Evolutionary conservation across 352 stramenopile species (phyloP).

Genomic region (Phytophthora boehmeriae): DNA sequence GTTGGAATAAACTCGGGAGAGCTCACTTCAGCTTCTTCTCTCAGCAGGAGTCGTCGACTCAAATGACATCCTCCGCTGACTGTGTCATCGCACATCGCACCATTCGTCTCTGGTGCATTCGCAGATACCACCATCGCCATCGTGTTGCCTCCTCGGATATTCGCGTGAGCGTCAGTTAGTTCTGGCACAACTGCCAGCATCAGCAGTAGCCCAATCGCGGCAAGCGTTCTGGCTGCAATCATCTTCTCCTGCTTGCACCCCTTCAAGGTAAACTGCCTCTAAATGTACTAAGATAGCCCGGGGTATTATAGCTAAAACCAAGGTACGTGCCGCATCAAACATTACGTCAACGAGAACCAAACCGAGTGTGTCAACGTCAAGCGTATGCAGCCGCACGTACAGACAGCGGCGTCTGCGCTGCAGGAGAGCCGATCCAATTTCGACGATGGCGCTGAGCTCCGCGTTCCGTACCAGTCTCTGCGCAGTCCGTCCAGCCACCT

Average conservation of each 20-base stretch:
- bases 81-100: conserved; percentile 13
- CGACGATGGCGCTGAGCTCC: background rate
- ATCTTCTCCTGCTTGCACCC: conserved; percentile 7
- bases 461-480: conserved; percentile 54
- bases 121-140: conserved; percentile 28
- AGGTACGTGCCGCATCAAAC: background rate
- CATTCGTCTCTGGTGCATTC: conserved; percentile 11
- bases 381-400: conserved; percentile 39
- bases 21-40: conserved; percentile 1
- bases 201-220: conserved; percentile 2
- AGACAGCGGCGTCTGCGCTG: conserved; percentile 42
- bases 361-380: conserved; percentile 14
- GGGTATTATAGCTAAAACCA: background rate
- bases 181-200: background rate
- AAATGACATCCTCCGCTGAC: conserved; percentile 18
- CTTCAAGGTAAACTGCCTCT: conserved; percentile 1
- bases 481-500: conserved; percentile 48
- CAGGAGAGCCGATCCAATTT: conserved; percentile 26
- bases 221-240: background rate
- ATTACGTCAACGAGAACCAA: conserved; percentile 30
- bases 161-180: background rate
- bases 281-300: too few relatives aligned
- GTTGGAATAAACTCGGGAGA: conserved; percentile 69
- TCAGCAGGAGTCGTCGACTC: conserved; percentile 9
- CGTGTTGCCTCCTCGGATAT: conserved; percentile 13